Base-by-base conservation (phyloP, 2,329 filamentous ascomycete species). In the Fusarium sp. region DNA sequence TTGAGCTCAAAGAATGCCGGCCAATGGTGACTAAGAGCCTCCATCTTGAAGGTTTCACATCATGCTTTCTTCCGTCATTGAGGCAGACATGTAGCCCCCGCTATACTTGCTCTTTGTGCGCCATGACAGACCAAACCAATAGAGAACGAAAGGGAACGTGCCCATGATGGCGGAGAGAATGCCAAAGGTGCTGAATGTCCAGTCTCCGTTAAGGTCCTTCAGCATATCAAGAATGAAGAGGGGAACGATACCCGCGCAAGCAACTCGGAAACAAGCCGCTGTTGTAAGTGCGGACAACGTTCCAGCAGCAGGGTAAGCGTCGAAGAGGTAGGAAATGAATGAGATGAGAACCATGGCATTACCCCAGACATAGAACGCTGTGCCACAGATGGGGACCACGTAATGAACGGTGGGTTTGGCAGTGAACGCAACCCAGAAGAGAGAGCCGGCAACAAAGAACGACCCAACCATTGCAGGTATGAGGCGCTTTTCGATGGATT, bases 381-480 rank as follows among this genome's bases (percentile, higher is more conserved):
- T 61, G 57, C 64, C 57, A 37, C 40, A 66, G 64, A 66, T 66
- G 64, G 64, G 64, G 12, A 60, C 64, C 57, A 66, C 14, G 22
- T 66, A 56, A 25, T 66, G 64, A 62, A 62, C 20, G 2, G 8
- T 62, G 17, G 64, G 64, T 14, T 43, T 25, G 25, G 57, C 57
- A 6, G 64, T 66, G 27, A 66, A 66, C 27, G n/a, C 64, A 17
- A 66, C 30, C 64, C 64, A 66, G 64, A 66, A 66, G 45, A 66
- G 64, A 57, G 64, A 61, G 12, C 57, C 64, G 17, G 64, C 27
- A 37, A 35, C 47, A 22, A 66, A 54, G 47, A 66, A 47, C 45
- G 64, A 66, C 6, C 64, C 64, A 61, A 62, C 59, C 43, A 66
- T 66, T 22, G 64, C 64, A 8, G 47, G 64, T 38, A 66, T 45